A percentile compares a stretch with the other conserved stretches of the same genome.
Evolutionary conservation across 768 basidiomycete genomes (phyloP).

Genomic region (Xerocomellus chrysenteron): DNA sequence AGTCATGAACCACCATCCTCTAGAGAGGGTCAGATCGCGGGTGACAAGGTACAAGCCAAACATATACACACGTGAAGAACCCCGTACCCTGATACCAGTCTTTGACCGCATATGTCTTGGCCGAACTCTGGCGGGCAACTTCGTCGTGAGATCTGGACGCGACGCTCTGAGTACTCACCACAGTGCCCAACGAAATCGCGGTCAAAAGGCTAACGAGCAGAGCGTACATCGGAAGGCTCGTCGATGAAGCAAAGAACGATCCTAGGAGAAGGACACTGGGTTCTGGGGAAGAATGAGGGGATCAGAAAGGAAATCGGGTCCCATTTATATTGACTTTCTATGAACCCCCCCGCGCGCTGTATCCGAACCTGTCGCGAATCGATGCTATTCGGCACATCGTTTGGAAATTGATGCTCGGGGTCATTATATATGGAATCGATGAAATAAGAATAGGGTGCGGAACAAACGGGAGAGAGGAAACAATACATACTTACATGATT

Average conservation of each 20-base stretch:
- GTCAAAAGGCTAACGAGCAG: conserved; percentile 26
- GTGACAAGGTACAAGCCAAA: not conserved
- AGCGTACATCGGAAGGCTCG: conserved; percentile 18
- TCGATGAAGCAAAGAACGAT: not conserved
- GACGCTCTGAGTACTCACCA: conserved; percentile 26
- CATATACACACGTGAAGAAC: conserved; percentile 53
- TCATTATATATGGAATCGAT: too few relatives aligned
- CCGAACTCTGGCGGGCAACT: not conserved
- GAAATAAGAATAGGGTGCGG: not conserved
- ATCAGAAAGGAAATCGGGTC: not conserved
- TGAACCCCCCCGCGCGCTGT: not conserved
- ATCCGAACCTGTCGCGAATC: not conserved
- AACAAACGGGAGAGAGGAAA: not conserved
- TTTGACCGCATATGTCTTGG: conserved; percentile 32
- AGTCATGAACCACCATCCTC: conserved; percentile 64
- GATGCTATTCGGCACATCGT: not conserved
- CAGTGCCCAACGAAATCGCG: conserved; percentile 28
- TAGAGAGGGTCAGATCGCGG: conserved; percentile 25
- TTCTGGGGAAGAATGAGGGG: not conserved
- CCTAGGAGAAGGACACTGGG: not conserved
- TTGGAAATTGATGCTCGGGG: not conserved
- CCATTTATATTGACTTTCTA: conserved; percentile 6
- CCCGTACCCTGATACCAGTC: conserved; percentile 42
- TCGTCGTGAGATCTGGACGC: conserved; percentile 12
- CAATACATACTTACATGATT: not conserved